Conservation (phyloP, 2,329 filamentous ascomycete species). For the Aspergillus ibericus region DNA sequence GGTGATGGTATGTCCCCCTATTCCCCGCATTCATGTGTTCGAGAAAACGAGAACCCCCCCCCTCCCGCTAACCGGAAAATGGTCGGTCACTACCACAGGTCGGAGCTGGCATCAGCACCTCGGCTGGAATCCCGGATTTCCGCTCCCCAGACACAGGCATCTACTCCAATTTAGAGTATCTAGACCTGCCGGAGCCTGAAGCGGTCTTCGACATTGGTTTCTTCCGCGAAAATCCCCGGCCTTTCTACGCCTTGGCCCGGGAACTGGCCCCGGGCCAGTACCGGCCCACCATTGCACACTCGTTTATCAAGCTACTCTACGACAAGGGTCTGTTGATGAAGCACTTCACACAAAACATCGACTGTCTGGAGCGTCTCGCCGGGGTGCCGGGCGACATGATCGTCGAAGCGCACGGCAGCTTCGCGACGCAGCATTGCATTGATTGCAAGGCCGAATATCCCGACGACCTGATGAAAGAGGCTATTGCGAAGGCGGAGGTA, state of each 20-base stretch:
- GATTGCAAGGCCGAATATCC: slow-evolving; percentile 76
- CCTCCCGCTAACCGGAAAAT: neutral
- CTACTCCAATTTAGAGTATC: slow-evolving; percentile 84
- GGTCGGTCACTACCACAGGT: slow-evolving; percentile 48
- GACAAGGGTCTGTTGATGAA: slow-evolving; percentile 76
- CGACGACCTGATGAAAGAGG: slow-evolving; percentile 69
- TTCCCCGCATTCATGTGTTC: slow-evolving; percentile 7
- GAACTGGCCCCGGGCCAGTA: slow-evolving; percentile 92
- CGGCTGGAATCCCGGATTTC: slow-evolving; percentile 78
- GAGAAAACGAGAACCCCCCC: neutral
- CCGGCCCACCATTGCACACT: slow-evolving; percentile 84
- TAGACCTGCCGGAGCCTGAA: slow-evolving; percentile 85
- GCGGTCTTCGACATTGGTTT: slow-evolving; percentile 92
- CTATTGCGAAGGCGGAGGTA: slow-evolving; percentile 66
- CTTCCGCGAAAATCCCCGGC: slow-evolving; percentile 78
- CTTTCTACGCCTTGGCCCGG: slow-evolving; percentile 88
- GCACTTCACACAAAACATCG: slow-evolving; percentile 97
- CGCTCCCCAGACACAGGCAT: slow-evolving; percentile 88
- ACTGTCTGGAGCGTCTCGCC: slow-evolving; percentile 85
- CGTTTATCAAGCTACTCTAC: slow-evolving; percentile 80
- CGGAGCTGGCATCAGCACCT: slow-evolving; percentile 72
- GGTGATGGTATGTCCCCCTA: slow-evolving; percentile 63
- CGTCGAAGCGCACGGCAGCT: slow-evolving; percentile 93
- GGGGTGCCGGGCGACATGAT: slow-evolving; percentile 80
- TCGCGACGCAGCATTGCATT: slow-evolving; percentile 86